A percentile compares a stretch with the other conserved stretches of the same genome.
Conservation (phyloP, 495 filamentous ascomycete species). For the Astrocystis sublimbata region DNA sequence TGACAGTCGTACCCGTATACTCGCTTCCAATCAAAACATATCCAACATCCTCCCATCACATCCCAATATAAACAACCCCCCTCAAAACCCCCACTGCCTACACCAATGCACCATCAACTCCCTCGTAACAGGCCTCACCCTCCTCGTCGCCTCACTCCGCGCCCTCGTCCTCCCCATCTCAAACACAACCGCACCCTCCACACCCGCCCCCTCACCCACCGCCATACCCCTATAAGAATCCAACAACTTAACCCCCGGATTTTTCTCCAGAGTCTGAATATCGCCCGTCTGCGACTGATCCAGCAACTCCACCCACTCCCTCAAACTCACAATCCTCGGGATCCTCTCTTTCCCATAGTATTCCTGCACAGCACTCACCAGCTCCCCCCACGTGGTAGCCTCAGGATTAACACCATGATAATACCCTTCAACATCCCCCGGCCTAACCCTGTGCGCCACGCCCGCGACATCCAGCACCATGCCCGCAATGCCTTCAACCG, state of each 20-base stretch:
- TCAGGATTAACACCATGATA: constrained; percentile 53
- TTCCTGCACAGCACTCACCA: constrained; percentile 38
- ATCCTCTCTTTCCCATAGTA: constrained; percentile 39
- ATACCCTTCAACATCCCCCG: constrained; percentile 39
- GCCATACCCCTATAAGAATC: constrained; percentile 42
- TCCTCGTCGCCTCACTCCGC: constrained; percentile 39
- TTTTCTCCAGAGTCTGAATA: constrained; percentile 35
- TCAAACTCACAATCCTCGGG: constrained; percentile 36
- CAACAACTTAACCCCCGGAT: constrained; percentile 49
- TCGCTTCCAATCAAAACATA: too few species aligned
- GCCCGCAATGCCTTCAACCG: constrained; percentile 47
- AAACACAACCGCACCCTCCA: constrained; percentile 27
- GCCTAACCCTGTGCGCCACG: constrained; percentile 24
- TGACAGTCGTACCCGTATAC: too few species aligned
- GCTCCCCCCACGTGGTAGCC: constrained; percentile 34
- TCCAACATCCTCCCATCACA: too few species aligned
- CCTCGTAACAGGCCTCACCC: constrained; percentile 38
- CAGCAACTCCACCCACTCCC: constrained; percentile 44
- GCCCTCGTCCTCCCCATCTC: constrained; percentile 36
- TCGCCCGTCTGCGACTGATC: constrained; percentile 34
- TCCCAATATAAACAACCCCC: not conserved
- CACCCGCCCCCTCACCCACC: constrained; percentile 16
- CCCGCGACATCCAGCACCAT: constrained; percentile 41
- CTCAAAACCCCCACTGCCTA: constrained; percentile 46
- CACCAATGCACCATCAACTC: constrained; percentile 54